Percentiles rank a stretch among this genome's conserved stretches.
These are phyloP conservation scores for Sclerotinia borealis DNA, from an alignment of 2,329 filamentous ascomycete genomes.

Conservation along the genomic window DNA sequence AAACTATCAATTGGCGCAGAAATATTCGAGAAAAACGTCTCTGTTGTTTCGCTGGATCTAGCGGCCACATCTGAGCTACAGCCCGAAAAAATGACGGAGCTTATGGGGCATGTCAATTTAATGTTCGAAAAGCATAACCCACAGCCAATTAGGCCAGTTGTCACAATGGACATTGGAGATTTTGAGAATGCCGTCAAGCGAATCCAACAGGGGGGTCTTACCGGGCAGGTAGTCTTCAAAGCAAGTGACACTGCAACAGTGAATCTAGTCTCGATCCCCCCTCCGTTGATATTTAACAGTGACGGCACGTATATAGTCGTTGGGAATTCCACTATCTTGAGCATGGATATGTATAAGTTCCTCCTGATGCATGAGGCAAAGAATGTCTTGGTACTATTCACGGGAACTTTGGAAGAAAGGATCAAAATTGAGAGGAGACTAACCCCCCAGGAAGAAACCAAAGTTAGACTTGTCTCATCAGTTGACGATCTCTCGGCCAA, in stretches of 20 bases:
- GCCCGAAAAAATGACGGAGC: neutral
- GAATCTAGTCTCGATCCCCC: neutral
- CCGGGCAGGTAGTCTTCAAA: neutral
- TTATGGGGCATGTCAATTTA: neutral
- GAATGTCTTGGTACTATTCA: neutral
- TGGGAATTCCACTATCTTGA: neutral
- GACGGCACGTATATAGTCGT: neutral
- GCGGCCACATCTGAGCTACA: neutral
- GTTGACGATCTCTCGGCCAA: neutral
- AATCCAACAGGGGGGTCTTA: neutral
- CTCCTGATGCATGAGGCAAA: neutral
- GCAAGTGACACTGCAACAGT: neutral
- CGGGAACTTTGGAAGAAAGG: neutral
- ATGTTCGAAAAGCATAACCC: neutral
- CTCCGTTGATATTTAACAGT: neutral
- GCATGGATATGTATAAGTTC: neutral
- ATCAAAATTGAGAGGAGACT: neutral
- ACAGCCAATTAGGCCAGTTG: neutral
- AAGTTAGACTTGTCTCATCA: neutral
- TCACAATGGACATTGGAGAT: neutral
- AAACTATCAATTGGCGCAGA: neutral
- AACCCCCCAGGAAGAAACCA: neutral
- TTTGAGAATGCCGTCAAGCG: neutral
- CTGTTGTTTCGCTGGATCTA: neutral
- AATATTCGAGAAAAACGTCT: neutral